Conservation (phyloP, 805 yeast genomes). For the Saturnispora hagleri region DNA sequence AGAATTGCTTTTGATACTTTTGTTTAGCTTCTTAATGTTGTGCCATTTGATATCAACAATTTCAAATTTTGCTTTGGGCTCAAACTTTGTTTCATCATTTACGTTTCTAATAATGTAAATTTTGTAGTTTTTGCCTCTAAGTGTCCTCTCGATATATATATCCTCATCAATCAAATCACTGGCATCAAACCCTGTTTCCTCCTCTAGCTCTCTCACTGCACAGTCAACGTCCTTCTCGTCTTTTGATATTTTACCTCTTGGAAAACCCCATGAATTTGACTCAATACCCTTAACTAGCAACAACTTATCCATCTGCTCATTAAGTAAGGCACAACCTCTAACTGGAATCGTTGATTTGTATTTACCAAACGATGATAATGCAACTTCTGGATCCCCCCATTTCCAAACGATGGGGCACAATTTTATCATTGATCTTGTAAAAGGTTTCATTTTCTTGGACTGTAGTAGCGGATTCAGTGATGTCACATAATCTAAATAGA, state of each 20-base stretch:
- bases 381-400: constrained; percentile 79
- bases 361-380: constrained; percentile 66
- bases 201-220: constrained; percentile 85
- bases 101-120: constrained; percentile 71
- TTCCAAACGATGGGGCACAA: constrained; percentile 72
- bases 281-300: constrained; percentile 80
- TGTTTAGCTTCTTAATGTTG: constrained; percentile 39
- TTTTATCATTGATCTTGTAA: constrained; percentile 58
- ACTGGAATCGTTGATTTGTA: constrained; percentile 92
- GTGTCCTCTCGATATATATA: constrained; percentile 72
- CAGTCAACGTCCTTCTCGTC: constrained; percentile 84
- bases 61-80: constrained; percentile 81
- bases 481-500: constrained; percentile 76
- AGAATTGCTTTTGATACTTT: constrained; percentile 25
- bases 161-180: constrained; percentile 55
- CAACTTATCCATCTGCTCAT: constrained; percentile 56
- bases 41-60: constrained; percentile 78
- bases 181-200: constrained; percentile 90
- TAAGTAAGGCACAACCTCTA: constrained; percentile 87
- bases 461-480: constrained; percentile 70
- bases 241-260: constrained; percentile 92
- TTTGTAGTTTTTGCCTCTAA: constrained; percentile 76
- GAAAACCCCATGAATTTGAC: constrained; percentile 82
- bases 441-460: constrained; percentile 62
- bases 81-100: constrained; percentile 66